Evolutionary conservation across 257 asterid genomes (phyloP).

Genomic region (Fraxinus pennsylvanica): DNA sequence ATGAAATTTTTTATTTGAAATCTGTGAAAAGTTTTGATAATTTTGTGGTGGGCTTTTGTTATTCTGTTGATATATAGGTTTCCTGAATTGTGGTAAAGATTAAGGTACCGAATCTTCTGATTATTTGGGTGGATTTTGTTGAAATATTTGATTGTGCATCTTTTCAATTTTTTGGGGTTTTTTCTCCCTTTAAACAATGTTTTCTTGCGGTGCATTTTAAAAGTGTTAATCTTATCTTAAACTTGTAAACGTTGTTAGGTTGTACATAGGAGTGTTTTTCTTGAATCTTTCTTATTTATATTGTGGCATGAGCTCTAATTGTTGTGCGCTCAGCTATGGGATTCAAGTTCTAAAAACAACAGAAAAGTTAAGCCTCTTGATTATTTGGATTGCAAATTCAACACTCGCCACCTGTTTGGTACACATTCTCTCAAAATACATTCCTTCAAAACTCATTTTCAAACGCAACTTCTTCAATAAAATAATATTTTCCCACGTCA

Average conservation of each 20-base stretch:
- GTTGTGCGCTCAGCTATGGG: background rate
- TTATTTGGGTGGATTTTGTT: background rate
- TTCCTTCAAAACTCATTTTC: too few species aligned
- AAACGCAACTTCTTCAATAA: too few species aligned
- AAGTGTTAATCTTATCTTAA: slow-evolving; percentile 4
- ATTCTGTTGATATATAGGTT: background rate
- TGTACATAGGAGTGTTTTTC: background rate
- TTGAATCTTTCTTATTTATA: background rate
- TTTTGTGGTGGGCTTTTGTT: slow-evolving; percentile 2
- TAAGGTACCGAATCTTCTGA: background rate
- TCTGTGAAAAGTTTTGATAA: slow-evolving; percentile 17
- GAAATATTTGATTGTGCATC: background rate
- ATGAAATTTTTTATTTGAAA: slow-evolving; percentile 19
- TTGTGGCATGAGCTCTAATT: background rate
- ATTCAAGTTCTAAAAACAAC: slow-evolving; percentile 10
- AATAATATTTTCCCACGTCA: too few species aligned
- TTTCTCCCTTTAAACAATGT: background rate
- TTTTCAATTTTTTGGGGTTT: background rate
- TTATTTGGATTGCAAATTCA: background rate
- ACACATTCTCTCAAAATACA: too few species aligned
- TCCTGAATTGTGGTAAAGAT: slow-evolving; percentile 19
- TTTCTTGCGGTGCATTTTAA: background rate
- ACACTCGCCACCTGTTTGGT: background rate
- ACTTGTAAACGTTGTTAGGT: background rate
- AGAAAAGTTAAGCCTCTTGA: background rate